phyloP scores from a whole-genome alignment of 2,329 filamentous ascomycete species.

The Ceratocystis alfenasii region DNA sequence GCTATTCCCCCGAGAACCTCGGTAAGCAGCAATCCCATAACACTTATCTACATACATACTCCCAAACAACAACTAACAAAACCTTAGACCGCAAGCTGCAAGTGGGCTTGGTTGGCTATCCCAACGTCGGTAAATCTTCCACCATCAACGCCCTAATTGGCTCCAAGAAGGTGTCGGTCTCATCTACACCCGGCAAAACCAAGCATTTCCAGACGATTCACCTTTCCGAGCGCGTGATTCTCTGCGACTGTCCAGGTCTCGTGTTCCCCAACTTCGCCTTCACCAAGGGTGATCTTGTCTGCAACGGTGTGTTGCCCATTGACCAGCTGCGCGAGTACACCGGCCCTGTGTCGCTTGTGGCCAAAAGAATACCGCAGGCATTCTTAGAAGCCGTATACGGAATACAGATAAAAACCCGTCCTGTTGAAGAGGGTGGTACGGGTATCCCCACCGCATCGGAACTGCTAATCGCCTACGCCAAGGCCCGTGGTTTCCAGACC shows the following conservation, averaged over 20 bases:
- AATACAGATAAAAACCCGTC: constrained; percentile 70
- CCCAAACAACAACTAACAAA: constrained; percentile 20
- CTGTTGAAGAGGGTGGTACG: constrained; percentile 83
- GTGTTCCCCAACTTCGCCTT: constrained; percentile 97
- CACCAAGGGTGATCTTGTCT: constrained; percentile 91
- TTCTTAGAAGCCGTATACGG: constrained; percentile 93
- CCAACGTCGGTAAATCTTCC: constrained; percentile 97
- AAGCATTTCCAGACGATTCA: constrained; percentile 99
- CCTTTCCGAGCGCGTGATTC: constrained; percentile 73
- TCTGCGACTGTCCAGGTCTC: constrained; percentile 96
- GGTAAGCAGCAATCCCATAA: constrained; percentile 32
- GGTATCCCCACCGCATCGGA: constrained; percentile 77
- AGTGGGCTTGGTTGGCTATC: constrained; percentile 92
- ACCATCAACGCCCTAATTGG: constrained; percentile 99
- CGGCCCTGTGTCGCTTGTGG: constrained; percentile 72
- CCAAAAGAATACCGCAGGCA: constrained; percentile 69
- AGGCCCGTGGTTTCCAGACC: constrained; percentile 80
- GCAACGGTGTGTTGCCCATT: constrained; percentile 88
- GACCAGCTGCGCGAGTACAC: constrained; percentile 91
- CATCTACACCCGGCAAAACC: constrained; percentile 92
- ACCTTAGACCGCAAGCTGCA: constrained; percentile 52
- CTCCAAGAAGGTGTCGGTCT: constrained; percentile 96
- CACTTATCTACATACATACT: not conserved
- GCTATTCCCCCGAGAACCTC: constrained; percentile 47
- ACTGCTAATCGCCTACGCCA: constrained; percentile 72